These are phyloP conservation scores for Blastobotrys terrestris DNA, from an alignment of 805 yeast genomes.

Conservation along the genomic window DNA sequence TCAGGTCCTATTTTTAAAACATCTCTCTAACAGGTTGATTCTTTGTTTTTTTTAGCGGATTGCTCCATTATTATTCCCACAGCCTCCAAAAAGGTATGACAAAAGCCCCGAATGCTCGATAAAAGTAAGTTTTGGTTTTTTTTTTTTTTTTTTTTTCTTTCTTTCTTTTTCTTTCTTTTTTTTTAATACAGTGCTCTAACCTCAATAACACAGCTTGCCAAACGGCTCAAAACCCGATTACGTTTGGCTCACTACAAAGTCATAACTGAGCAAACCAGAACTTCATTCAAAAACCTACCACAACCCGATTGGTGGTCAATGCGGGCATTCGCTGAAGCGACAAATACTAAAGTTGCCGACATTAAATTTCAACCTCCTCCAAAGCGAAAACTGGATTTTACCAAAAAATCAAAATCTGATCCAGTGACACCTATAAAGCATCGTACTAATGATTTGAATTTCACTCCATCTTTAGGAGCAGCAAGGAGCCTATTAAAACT, in stretches of 20 bases:
- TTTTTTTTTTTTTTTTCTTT: neutral
- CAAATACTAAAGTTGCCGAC: neutral
- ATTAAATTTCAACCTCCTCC: neutral
- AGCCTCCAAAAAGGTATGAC: neutral
- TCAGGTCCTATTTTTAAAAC: neutral
- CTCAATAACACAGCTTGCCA: neutral
- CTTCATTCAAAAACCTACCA: conserved; percentile 25
- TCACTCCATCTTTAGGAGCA: conserved; percentile 13
- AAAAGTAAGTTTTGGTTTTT: neutral
- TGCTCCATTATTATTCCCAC: neutral
- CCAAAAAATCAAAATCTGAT: neutral
- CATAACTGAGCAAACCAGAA: conserved; percentile 26
- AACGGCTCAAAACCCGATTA: conserved; percentile 25
- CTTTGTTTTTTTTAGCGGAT: neutral
- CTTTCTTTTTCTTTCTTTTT: neutral
- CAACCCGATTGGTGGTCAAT: conserved; percentile 5
- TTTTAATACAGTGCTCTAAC: neutral
- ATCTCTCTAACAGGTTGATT: neutral
- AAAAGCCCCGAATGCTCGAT: neutral
- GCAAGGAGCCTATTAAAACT: conserved; percentile 17
- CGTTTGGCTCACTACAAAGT: conserved; percentile 32
- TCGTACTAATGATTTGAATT: conserved; percentile 5
- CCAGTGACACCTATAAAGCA: conserved; percentile 3
- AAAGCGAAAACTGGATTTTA: neutral
- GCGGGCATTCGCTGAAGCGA: neutral